Evolutionary conservation across 2,329 filamentous ascomycete genomes (phyloP).

Genomic region (Penicillium sp.): DNA sequence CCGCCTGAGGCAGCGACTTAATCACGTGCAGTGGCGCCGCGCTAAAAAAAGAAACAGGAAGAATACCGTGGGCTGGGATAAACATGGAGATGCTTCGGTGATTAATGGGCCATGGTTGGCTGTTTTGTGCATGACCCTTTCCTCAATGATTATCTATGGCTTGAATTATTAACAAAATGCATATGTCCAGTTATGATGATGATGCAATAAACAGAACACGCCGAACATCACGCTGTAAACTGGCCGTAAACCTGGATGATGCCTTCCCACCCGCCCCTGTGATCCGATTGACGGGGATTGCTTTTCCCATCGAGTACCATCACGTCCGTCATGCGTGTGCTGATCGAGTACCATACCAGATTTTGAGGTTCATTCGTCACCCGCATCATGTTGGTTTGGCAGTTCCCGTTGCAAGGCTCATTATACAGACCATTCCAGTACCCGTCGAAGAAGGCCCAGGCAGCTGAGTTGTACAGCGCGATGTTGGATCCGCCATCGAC

Average conservation of each 20-base stretch:
- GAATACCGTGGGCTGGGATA: not conserved
- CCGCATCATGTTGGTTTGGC: slow-evolving; percentile 29
- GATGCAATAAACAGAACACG: not conserved
- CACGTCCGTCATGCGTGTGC: slow-evolving; percentile 23
- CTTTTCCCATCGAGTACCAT: slow-evolving; percentile 25
- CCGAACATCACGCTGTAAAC: slow-evolving; percentile 11
- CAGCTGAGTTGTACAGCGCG: slow-evolving; percentile 27
- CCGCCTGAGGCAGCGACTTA: not conserved
- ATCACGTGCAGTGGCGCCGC: not conserved
- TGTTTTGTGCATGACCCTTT: not conserved
- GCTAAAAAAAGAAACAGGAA: not conserved
- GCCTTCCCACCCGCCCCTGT: slow-evolving; percentile 28
- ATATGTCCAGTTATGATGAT: slow-evolving; percentile 2
- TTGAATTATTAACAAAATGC: slow-evolving; percentile 1
- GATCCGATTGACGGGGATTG: slow-evolving; percentile 20
- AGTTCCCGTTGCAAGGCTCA: slow-evolving; percentile 24
- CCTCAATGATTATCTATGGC: not conserved
- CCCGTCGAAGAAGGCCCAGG: slow-evolving; percentile 31
- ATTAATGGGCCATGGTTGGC: too few relatives aligned
- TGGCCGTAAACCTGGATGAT: slow-evolving; percentile 25
- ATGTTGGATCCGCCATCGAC: slow-evolving; percentile 26
- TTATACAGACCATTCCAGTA: slow-evolving; percentile 24
- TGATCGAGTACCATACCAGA: slow-evolving; percentile 29
- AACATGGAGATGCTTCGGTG: too few relatives aligned
- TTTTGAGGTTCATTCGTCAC: slow-evolving; percentile 22